phyloP scores from a whole-genome alignment of 176 grass and related monocot genomes.

The Aegilops speltoides region DNA sequence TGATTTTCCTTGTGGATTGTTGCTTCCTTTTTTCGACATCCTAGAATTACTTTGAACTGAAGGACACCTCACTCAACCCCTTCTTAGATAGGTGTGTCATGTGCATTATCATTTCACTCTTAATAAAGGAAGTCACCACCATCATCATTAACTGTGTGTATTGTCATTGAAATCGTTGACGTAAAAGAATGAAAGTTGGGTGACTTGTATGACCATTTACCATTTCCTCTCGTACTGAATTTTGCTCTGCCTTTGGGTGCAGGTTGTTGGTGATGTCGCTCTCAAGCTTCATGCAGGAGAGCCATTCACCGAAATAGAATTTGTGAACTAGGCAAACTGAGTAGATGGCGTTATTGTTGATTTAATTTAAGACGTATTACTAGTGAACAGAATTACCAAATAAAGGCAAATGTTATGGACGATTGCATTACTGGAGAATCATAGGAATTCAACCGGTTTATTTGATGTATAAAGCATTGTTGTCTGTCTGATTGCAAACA shows the following conservation, averaged over 20 bases:
- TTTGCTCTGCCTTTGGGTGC: constrained; percentile 6
- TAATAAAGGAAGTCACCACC: neutral
- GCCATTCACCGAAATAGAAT: constrained; percentile 62
- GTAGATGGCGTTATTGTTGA: neutral
- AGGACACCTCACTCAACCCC: neutral
- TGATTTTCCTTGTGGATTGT: neutral
- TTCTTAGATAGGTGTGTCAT: neutral
- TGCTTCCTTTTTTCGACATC: neutral
- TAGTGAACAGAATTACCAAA: neutral
- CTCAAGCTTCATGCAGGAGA: constrained; percentile 72
- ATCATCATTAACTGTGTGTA: neutral
- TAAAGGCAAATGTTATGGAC: neutral
- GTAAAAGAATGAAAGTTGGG: neutral
- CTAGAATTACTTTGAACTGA: neutral
- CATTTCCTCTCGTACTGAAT: neutral
- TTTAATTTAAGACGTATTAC: neutral
- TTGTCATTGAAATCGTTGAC: neutral
- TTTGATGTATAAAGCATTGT: neutral
- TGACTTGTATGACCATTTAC: neutral
- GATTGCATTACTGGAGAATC: neutral
- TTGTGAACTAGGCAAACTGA: constrained; percentile 56
- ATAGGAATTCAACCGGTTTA: neutral
- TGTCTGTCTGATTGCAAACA: neutral
- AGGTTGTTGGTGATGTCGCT: constrained; percentile 79
- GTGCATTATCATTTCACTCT: neutral